Base-by-base conservation (phyloP, 2,329 filamentous ascomycete species). In the Proliferodiscus dingleyae region DNA sequence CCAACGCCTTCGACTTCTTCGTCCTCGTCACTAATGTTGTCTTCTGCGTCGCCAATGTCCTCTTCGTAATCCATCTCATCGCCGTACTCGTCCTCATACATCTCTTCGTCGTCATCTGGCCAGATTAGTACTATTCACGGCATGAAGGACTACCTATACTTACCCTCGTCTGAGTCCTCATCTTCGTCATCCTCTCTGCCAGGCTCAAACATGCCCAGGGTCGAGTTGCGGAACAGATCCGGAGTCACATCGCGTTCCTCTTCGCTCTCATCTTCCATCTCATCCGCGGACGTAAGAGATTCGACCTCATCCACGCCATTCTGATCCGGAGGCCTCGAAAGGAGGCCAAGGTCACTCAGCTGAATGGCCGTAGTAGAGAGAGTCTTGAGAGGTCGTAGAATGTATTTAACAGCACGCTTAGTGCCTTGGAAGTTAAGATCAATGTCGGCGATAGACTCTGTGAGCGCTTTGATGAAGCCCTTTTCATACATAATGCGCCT, bases 401-500 rank as follows among this genome's bases (percentile, higher is more conserved):
- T 95, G 65, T 95, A 94, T 69, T 97, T 98, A 60, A 98, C 89
- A 11, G 90, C 90, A 37, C 90, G 82, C 71, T 95, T 95, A 13
- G 94, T 87, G 21, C 87, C 85, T 0, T 91, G 90, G 66, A 94
- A 96, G 56, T 94, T 95, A 50, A 98, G 78, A 63, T 96, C 93
- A 49, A 98, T 85, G 59, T 98, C 94, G 15, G 93, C 89, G 57
- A 98, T 90, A 1, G 94, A 95, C 10, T 83, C 80, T 2, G 93
- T 97, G 48, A 98, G 70, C 38, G 91, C 86, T 19, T 87, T 80
- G 50, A 97, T 83, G 64, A 93, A 95, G 45, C 94, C 89, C 70
- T 97, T 98, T 68, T 98, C 93, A 59, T 95, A 97, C 93, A 98
- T 98, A 49, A 96, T 81, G 55, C 89, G 88, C 26, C 88, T 85